Evolutionary conservation across 139 green algal genomes (phyloP).

Genomic region (Coccomyxa sp.): DNA sequence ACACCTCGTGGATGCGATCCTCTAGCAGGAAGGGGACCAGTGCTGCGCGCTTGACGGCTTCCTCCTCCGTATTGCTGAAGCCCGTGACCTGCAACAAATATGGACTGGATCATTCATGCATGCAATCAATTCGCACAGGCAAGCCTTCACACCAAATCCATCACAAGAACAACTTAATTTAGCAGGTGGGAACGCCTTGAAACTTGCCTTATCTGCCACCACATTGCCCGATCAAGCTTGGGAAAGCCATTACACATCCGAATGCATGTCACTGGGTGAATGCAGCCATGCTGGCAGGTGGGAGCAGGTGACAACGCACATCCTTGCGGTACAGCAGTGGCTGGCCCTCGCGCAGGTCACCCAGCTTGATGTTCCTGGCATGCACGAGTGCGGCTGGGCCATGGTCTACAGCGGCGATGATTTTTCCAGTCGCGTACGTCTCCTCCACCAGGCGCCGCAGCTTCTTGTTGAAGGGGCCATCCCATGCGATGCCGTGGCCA

Average conservation of each 20-base stretch:
- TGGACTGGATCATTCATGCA: no score
- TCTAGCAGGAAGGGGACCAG: constrained; percentile 6
- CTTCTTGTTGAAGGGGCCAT: constrained; percentile 18
- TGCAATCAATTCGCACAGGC: no score
- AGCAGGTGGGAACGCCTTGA: no score
- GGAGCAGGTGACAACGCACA: background rate
- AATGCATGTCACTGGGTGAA: no score
- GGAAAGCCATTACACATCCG: no score
- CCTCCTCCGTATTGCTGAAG: background rate
- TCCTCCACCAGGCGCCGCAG: constrained; percentile 16
- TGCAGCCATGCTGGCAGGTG: background rate
- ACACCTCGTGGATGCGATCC: background rate
- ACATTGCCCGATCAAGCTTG: no score
- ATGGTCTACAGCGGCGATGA: background rate
- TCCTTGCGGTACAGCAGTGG: background rate
- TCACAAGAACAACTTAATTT: no score
- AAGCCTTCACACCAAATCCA: no score
- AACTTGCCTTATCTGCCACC: no score
- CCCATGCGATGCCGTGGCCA: constrained; percentile 18
- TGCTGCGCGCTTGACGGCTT: background rate
- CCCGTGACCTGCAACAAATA: background rate
- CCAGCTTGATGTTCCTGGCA: background rate
- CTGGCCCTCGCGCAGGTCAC: background rate
- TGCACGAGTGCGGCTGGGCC: background rate
- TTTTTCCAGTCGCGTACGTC: background rate